phyloP scores from a whole-genome alignment of 805 yeast genomes.

The Ogataea pignaliae region DNA sequence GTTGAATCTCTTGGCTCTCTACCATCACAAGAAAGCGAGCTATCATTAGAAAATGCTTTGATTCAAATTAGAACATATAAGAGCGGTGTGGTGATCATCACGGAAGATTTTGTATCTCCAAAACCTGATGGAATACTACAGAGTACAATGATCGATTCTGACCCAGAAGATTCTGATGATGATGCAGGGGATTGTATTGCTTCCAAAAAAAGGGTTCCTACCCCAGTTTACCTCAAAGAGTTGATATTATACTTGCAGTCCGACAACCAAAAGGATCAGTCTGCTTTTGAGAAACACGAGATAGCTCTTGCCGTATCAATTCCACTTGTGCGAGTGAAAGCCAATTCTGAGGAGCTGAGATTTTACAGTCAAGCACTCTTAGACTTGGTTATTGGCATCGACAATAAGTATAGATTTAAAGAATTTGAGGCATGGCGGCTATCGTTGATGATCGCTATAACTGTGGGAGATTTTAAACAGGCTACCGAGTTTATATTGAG shows the following conservation, averaged over 20 bases:
- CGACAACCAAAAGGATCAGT: slow-evolving; percentile 38
- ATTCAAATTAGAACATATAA: background rate
- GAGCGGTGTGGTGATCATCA: background rate
- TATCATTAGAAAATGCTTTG: slow-evolving; percentile 6
- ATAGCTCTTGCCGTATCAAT: slow-evolving; percentile 51
- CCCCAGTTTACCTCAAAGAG: slow-evolving; percentile 72
- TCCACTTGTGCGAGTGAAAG: slow-evolving; percentile 61
- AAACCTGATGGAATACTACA: background rate
- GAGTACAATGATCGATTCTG: slow-evolving; percentile 20
- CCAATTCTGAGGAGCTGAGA: slow-evolving; percentile 56
- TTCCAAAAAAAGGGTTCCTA: slow-evolving; percentile 31
- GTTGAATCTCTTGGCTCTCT: slow-evolving; percentile 1
- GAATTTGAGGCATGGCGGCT: slow-evolving; percentile 63
- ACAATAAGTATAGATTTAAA: slow-evolving; percentile 51
- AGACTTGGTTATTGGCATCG: slow-evolving; percentile 45
- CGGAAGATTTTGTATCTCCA: background rate
- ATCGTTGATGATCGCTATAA: slow-evolving; percentile 59
- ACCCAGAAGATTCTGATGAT: slow-evolving; percentile 47
- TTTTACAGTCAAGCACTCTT: slow-evolving; percentile 55
- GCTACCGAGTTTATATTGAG: slow-evolving; percentile 42
- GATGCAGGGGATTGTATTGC: slow-evolving; percentile 41
- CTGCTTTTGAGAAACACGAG: slow-evolving; percentile 44
- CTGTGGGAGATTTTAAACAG: slow-evolving; percentile 42
- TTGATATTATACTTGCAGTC: slow-evolving; percentile 51
- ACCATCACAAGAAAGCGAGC: background rate